Percentiles rank a stretch among this genome's conserved stretches.
Evolutionary conservation across 805 yeast genomes (phyloP).

Genomic region (Nakazawaea populi): DNA sequence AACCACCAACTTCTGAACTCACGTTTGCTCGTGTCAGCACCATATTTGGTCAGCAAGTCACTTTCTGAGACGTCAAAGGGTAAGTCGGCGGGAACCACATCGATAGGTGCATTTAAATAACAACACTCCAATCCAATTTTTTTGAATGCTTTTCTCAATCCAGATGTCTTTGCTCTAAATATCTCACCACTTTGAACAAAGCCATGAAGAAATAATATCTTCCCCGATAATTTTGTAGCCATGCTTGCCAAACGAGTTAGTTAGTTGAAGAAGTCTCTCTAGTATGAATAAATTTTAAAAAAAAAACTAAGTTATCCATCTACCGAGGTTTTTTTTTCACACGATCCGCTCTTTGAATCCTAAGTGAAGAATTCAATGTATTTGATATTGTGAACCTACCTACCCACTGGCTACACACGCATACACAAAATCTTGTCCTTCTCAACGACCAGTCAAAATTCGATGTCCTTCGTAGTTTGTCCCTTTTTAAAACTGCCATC

Average conservation of each 20-base stretch:
- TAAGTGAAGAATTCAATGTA: no score
- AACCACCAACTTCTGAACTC: slow-evolving; percentile 69
- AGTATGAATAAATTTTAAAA: no score
- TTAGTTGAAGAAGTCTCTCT: no score
- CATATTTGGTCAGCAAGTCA: slow-evolving; percentile 38
- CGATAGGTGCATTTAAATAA: slow-evolving; percentile 75
- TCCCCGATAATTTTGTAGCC: slow-evolving; percentile 24
- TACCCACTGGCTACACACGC: no score
- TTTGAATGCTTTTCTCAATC: slow-evolving; percentile 71
- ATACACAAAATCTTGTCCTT: no score
- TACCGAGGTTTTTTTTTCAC: no score
- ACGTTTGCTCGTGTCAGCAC: slow-evolving; percentile 32
- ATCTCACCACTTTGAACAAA: slow-evolving; percentile 79
- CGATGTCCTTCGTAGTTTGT: slow-evolving; percentile 8
- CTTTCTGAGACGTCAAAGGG: slow-evolving; percentile 58
- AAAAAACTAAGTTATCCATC: no score
- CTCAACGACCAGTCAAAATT: slow-evolving; percentile 1
- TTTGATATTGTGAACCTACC: no score
- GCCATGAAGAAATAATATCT: slow-evolving; percentile 86
- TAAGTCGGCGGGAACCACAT: slow-evolving; percentile 60
- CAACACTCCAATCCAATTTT: slow-evolving; percentile 60
- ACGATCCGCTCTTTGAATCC: no score
- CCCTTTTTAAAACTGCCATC: slow-evolving; percentile 7
- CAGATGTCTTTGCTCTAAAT: slow-evolving; percentile 86
- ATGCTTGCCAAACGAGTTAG: background rate